A percentile compares a stretch with the other conserved stretches of the same genome.
phyloP scores from a whole-genome alignment of 202 grass and related monocot genomes.

The Panicum virgatum region DNA sequence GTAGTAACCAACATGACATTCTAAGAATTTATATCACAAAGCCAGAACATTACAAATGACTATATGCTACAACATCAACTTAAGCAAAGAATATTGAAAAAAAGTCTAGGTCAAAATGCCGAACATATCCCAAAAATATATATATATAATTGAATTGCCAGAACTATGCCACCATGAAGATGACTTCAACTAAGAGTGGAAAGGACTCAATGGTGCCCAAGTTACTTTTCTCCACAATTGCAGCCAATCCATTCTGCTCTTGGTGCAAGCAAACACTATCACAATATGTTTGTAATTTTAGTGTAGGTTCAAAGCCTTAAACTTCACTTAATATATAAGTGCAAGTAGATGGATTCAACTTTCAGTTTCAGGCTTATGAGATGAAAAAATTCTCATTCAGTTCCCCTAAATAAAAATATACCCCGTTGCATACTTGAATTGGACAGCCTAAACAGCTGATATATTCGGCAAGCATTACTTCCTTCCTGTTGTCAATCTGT shows the following conservation, averaged over 20 bases:
- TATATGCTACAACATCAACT: background rate
- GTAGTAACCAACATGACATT: constrained; percentile 22
- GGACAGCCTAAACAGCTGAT: background rate
- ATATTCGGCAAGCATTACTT: background rate
- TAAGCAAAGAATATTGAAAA: constrained; percentile 25
- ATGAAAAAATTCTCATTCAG: background rate
- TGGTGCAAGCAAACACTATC: background rate
- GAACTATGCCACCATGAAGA: background rate
- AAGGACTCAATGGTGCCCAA: constrained; percentile 2
- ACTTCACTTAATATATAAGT: background rate
- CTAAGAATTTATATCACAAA: constrained; percentile 32
- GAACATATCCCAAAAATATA: constrained; percentile 4
- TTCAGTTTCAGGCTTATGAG: background rate
- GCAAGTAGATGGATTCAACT: background rate
- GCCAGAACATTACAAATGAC: constrained; percentile 10
- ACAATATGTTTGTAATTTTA: background rate
- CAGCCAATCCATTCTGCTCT: background rate
- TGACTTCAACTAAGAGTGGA: background rate
- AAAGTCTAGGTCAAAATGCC: constrained; percentile 6
- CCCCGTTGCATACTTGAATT: background rate
- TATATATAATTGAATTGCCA: background rate
- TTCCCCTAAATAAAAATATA: background rate
- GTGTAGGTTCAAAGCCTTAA: background rate
- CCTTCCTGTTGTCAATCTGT: background rate
- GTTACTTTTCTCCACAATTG: background rate